phyloP scores from a whole-genome alignment of 2,329 filamentous ascomycete species.

The Pseudomassariella vexata region DNA sequence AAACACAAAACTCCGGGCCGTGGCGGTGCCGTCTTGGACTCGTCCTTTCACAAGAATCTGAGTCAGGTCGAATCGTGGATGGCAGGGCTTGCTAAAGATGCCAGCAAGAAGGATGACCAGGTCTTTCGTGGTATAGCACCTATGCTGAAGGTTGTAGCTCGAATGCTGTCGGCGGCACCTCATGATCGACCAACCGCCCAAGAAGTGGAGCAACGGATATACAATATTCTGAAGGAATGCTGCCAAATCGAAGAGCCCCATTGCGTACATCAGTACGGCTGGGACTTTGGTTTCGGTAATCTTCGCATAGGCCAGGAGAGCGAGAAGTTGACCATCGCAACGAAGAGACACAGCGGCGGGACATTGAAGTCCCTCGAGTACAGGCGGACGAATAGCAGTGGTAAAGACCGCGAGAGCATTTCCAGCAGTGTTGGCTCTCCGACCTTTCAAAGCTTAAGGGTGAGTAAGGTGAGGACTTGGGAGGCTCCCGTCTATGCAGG shows the following conservation, averaged over 20 bases:
- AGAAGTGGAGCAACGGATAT: constrained; percentile 47
- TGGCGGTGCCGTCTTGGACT: constrained; percentile 58
- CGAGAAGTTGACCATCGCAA: constrained; percentile 21
- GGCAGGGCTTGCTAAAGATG: constrained; percentile 53
- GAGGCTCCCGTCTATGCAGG: constrained; percentile 33
- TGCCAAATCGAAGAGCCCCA: constrained; percentile 45
- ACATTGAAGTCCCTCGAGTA: constrained; percentile 17
- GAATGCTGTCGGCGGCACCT: constrained; percentile 49
- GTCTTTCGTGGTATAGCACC: constrained; percentile 46
- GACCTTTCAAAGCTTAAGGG: constrained; percentile 21
- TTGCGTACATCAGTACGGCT: constrained; percentile 44
- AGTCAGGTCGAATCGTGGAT: constrained; percentile 67
- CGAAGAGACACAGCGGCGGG: constrained; percentile 22
- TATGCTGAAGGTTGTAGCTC: constrained; percentile 44
- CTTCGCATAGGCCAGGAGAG: constrained; percentile 24
- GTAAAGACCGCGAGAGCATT: constrained; percentile 14
- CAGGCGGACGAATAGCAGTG: constrained; percentile 18
- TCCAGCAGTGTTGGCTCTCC: constrained; percentile 18
- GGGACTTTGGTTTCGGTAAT: constrained; percentile 23
- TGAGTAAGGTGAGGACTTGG: constrained; percentile 32
- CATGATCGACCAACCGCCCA: constrained; percentile 45
- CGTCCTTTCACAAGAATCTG: constrained; percentile 67
- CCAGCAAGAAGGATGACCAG: constrained; percentile 40
- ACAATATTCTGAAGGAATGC: constrained; percentile 43
- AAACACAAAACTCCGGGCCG: constrained; percentile 55